These are phyloP conservation scores for Pontederia crassipes DNA, from an alignment of 176 grass and related monocot genomes.

Conservation along the genomic window DNA sequence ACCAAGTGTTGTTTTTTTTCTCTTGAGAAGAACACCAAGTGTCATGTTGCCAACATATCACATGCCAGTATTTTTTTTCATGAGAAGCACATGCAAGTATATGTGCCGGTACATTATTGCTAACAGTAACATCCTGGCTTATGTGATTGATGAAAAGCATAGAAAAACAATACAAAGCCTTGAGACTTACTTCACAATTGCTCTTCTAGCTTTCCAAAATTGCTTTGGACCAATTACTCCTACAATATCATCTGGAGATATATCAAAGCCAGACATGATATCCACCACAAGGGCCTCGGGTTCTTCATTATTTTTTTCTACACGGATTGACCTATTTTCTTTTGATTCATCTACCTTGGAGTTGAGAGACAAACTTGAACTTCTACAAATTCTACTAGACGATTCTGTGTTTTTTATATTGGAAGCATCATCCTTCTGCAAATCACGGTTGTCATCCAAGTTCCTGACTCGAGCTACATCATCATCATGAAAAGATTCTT, in stretches of 20 bases:
- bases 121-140: no score
- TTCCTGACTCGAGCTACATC: neutral
- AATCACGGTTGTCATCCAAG: neutral
- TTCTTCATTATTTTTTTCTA: constrained; percentile 23
- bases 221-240: constrained; percentile 18
- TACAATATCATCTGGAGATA: constrained; percentile 47
- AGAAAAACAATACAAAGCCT: neutral
- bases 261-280: constrained; percentile 28
- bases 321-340: constrained; percentile 2
- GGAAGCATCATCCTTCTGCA: neutral
- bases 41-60: no score
- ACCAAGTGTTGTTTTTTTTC: no score
- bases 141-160: neutral
- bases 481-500: neutral
- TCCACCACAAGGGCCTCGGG: constrained; percentile 33
- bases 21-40: no score
- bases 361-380: neutral
- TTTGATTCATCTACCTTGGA: neutral
- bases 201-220: constrained; percentile 23
- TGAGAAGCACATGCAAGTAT: no score
- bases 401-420: neutral
- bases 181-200: constrained; percentile 58
- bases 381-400: neutral
- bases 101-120: no score
- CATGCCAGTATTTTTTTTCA: no score